Evolutionary conservation across 768 basidiomycete species (phyloP).

Genomic region (Agaricus blazei): DNA sequence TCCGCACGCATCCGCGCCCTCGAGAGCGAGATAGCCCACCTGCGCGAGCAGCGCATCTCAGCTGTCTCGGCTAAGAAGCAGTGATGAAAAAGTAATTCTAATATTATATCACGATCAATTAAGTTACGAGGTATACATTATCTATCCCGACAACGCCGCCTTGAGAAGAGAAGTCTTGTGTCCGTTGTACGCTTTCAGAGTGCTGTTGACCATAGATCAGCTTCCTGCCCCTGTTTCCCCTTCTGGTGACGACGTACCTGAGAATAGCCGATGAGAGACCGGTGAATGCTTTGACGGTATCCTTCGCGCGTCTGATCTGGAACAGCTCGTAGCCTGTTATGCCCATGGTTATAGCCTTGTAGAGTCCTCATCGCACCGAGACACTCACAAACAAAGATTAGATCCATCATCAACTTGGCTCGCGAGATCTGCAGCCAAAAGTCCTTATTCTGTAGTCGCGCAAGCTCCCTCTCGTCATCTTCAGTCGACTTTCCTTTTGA

Average conservation of each 20-base stretch:
- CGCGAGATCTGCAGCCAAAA: conserved; percentile 73
- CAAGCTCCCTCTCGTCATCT: conserved; percentile 66
- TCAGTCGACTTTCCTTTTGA: conserved; percentile 55
- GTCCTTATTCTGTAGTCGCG: conserved; percentile 61
- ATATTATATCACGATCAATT: not conserved
- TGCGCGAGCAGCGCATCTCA: conserved; percentile 21
- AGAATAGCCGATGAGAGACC: conserved; percentile 69
- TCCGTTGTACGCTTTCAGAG: conserved; percentile 70
- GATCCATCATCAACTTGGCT: conserved; percentile 74
- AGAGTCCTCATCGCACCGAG: not conserved
- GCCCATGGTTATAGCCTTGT: conserved; percentile 8
- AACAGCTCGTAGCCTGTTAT: conserved; percentile 74
- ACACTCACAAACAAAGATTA: conserved; percentile 78
- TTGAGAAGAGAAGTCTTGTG: conserved; percentile 62
- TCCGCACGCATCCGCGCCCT: conserved; percentile 42
- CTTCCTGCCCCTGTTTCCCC: not conserved
- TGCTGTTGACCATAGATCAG: conserved; percentile 33
- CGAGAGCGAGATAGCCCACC: conserved; percentile 52
- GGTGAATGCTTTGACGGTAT: conserved; percentile 56
- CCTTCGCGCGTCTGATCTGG: conserved; percentile 54
- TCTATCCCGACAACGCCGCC: conserved; percentile 26
- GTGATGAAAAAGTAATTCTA: too few relatives aligned
- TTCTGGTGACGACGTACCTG: conserved; percentile 42
- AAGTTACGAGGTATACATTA: not conserved
- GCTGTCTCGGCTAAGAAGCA: too few relatives aligned